Evolutionary conservation across 2,329 filamentous ascomycete species (phyloP), one percentile per base, ranked within the genome.

Genomic region (Xylariaceae sp.): DNA sequence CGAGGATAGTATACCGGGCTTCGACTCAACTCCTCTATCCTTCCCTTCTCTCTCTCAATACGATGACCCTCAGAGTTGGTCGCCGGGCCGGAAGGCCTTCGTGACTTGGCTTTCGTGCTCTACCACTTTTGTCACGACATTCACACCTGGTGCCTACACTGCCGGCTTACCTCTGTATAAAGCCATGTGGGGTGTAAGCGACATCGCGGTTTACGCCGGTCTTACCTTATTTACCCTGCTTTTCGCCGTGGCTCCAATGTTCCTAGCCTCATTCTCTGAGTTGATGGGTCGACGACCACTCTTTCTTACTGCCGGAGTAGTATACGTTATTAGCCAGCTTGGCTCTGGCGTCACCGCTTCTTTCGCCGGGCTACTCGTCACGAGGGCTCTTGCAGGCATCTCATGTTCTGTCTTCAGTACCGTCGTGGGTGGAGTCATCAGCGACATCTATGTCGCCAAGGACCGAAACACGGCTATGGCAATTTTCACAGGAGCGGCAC

Each of bases 391-490:
- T 12, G 34, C 33, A 11, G 51, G 51, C n/a, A 26, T 47, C 24
- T 37, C 29, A 3, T 39, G 21, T 16, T 46, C 39, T 6, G 43
- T 54, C 31, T 54, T 47, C 43, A 47, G 41, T 33, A 54, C 51
- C n/a, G 23, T 47, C 8, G 34, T 47, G 4, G 51, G 41, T 4
- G 51, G 51, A 19, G 51, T 47, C 24, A 47, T 54, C 21, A 47
- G 39, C 23, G 51, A 54, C 31, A 40, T 54, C 6, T 47, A 40
- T 21, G 8, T 19, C 14, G 23, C 43, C 6, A 41, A 40, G 11
- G 51, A 54, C 6, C 40, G 51, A 11, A 54, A 54, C 21, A 47
- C 51, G 2, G 29, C 51, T 21, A 54, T 54, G 51, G 43, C 51
- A 4, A 37, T 54, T 3, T 54, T 40, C 24, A 39, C 39, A 3